Evolutionary conservation across 495 filamentous ascomycete genomes (phyloP).

Genomic region (Penicillium arizonense): DNA sequence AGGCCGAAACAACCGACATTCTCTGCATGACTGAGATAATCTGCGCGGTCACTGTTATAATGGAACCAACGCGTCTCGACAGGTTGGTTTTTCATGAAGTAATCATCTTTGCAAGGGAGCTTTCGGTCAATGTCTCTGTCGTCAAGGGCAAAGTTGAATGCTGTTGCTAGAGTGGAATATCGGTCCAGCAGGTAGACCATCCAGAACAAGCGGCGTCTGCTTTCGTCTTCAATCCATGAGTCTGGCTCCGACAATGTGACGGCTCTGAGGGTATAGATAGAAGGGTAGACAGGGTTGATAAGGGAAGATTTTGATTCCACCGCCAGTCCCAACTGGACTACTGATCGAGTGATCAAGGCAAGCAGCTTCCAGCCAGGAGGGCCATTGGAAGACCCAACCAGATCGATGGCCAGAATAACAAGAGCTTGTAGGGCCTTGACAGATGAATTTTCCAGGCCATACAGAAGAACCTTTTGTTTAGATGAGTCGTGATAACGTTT

Average conservation of each 20-base stretch:
- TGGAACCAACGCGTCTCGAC: conserved; percentile 83
- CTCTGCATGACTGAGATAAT: conserved; percentile 70
- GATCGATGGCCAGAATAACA: conserved; percentile 76
- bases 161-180: conserved; percentile 83
- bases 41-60: conserved; percentile 46
- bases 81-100: conserved; percentile 78
- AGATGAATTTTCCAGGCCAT: conserved; percentile 82
- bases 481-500: conserved; percentile 73
- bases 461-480: conserved; percentile 80
- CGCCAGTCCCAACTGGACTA: conserved; percentile 79
- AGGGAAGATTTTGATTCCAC: conserved; percentile 76
- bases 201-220: conserved; percentile 81
- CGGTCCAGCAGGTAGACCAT: conserved; percentile 88
- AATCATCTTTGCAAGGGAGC: conserved; percentile 80
- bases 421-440: conserved; percentile 85
- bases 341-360: conserved; percentile 79
- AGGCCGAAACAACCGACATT: conserved; percentile 84
- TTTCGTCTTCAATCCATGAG: conserved; percentile 86
- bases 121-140: conserved; percentile 86
- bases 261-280: conserved; percentile 81
- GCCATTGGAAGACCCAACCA: conserved; percentile 77
- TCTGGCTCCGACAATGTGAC: conserved; percentile 78
- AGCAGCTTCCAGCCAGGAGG: conserved; percentile 88
- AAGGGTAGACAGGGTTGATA: conserved; percentile 69
- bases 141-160: conserved; percentile 84